A percentile compares a stretch with the other conserved stretches of the same genome.
These are phyloP conservation scores for Ustilago lituana DNA, from an alignment of 1,284 basidiomycete genomes.

Conservation along the genomic window DNA sequence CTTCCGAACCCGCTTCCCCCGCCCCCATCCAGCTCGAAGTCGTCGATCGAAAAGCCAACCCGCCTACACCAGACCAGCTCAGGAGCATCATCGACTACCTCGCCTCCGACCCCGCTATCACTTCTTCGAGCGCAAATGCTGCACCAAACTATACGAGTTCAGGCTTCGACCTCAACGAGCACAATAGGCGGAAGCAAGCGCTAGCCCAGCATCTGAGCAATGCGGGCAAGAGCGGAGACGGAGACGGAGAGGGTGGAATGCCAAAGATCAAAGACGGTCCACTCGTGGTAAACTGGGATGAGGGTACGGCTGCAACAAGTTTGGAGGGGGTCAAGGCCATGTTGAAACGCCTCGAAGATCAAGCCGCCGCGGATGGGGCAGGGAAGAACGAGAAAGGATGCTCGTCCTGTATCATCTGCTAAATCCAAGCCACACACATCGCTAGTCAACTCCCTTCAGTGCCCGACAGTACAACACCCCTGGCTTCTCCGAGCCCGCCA, in stretches of 20 bases:
- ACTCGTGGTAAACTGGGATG: conserved; percentile 45
- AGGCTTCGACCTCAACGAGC: conserved; percentile 18
- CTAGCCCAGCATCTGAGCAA: conserved; percentile 9
- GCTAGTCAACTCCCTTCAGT: no score
- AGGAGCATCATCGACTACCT: conserved; percentile 42
- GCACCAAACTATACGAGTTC: not conserved
- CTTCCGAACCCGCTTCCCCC: conserved; percentile 11
- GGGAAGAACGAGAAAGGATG: not conserved
- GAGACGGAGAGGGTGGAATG: not conserved
- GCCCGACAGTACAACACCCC: no score
- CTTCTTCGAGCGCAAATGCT: not conserved
- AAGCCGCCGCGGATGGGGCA: not conserved
- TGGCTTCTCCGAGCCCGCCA: no score
- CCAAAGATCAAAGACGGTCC: conserved; percentile 46
- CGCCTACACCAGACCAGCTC: conserved; percentile 39
- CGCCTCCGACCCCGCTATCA: conserved; percentile 4
- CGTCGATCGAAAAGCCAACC: conserved; percentile 26
- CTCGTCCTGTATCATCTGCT: conserved; percentile 16
- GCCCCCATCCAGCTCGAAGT: conserved; percentile 32
- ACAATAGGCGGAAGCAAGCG: conserved; percentile 10
- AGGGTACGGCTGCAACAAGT: conserved; percentile 25
- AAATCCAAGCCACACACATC: no score
- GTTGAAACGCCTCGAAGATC: conserved; percentile 9
- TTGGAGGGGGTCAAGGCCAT: conserved; percentile 35
- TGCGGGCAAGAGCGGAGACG: no score